Percentiles rank a stretch among this genome's conserved stretches.
phyloP scores from a whole-genome alignment of 768 basidiomycete species.

The Pisolithus microcarpus region DNA sequence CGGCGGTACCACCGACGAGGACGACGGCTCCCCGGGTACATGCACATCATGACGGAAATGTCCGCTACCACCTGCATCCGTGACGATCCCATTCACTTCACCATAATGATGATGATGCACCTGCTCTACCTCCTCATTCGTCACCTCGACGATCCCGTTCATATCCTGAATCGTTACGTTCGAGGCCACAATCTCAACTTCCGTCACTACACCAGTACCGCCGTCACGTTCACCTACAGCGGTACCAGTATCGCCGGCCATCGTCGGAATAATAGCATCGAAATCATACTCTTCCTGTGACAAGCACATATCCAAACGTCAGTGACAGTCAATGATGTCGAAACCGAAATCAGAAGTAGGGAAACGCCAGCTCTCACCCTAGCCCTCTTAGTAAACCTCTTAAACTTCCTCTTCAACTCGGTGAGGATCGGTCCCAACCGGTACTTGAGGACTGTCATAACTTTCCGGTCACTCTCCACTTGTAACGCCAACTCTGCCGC shows the following conservation, averaged over 20 bases:
- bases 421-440: slow-evolving; percentile 85
- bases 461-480: slow-evolving; percentile 71
- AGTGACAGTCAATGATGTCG: neutral
- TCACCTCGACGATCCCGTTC: slow-evolving; percentile 40
- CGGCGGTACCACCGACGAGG: no score
- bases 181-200: slow-evolving; percentile 32
- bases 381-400: slow-evolving; percentile 78
- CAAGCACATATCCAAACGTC: slow-evolving; percentile 6
- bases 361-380: slow-evolving; percentile 40
- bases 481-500: slow-evolving; percentile 78
- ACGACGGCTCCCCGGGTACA: no score
- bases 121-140: slow-evolving; percentile 30
- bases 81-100: no score
- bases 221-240: neutral
- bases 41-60: no score
- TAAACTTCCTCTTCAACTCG: slow-evolving; percentile 88
- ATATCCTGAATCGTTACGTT: slow-evolving; percentile 31
- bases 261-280: slow-evolving; percentile 16
- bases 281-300: slow-evolving; percentile 70
- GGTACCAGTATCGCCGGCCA: slow-evolving; percentile 6
- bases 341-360: neutral
- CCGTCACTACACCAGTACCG: slow-evolving; percentile 1
- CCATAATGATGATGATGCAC: slow-evolving; percentile 1
- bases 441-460: slow-evolving; percentile 77
- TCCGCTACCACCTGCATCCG: no score